Base-by-base conservation (phyloP, 148 eudicot genomes). In the Limonium bicolor region DNA sequence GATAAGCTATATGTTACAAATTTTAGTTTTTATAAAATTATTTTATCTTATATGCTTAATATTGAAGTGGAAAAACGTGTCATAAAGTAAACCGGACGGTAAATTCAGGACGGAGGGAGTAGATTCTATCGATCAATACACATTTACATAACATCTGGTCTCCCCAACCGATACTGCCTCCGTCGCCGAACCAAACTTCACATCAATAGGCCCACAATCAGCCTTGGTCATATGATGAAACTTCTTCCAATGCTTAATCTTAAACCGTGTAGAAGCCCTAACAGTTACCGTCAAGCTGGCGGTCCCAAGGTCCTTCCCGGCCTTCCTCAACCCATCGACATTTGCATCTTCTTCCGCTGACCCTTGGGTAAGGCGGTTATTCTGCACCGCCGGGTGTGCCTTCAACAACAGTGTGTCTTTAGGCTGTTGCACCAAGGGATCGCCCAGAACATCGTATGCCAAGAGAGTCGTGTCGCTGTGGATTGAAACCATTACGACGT, bases 151-250 rank as follows among this genome's bases (percentile, higher is more conserved):
- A 5, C 48, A 43, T 13, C 48, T 28, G 8, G 48, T 43, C 17
- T 43, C 30, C 31, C 27, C 30, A 31, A 20, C 48, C 31, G 30
- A 28, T n/a, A 4, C 16, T 1, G 48, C 48, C 48, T 43, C 17
- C 7, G 48, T 23, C 3, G 48, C 24, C 14, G 48, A 43, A 31
- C 27, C 8, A 13, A 43, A 43, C 10, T 43, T 43, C 3, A 43
- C 31, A 6, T 19, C 18, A 13, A 43, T 6, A 9, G 48, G 48
- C 48, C 19, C 14, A 2, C 48, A 43, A 43, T 6, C 0, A 1
- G 48, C 48, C 48, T 43, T 43, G 30, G 27, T 43, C 48, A 43
- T 43, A 24, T 43, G 48, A 13, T 43, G 48, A 24, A 24, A 43
- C 30, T n/a, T 43, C 48, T 14, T 43, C 48, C 48, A 43, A 0